Base-by-base conservation (phyloP, 192 early-diverging fungal genomes). In the Umbelopsis ramanniana region DNA sequence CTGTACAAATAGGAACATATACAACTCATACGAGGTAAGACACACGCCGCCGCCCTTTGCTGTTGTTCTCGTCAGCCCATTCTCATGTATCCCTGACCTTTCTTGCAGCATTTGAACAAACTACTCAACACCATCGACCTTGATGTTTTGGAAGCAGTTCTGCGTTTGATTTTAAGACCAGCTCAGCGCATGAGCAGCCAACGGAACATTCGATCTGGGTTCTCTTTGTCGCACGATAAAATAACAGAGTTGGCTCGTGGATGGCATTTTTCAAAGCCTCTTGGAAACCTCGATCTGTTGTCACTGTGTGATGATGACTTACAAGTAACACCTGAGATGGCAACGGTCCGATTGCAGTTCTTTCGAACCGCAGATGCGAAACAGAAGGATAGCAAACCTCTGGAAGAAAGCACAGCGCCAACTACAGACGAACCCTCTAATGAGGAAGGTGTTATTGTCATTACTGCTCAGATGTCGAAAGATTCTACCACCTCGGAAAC, bases 1-100 rank as follows among this genome's bases (percentile, higher is more conserved):
- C 77, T 96, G 94, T 73, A 95, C 96, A 52, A 98, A 96, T 75
- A 87, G 98, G 50, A 95, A 93, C 70, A 81, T 98, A 26, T 99
- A 98, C 79, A 93, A 88, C 68, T 97, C 95, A 15, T 94, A 89
- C 67, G 94, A 96, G 84, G 94, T 96, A 81, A 75, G 45, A 48
- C 40, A 46, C 7, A 37, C n/a, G n/a, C n/a, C n/a, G n/a, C n/a
- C n/a, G n/a, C n/a, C 29, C 1, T 3, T n/a, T 46, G n/a, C 23
- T 70, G 14, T 29, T 29, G 6, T 26, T 22, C 24, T 24, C 1
- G 67, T 35, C 67, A 14, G 0, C 50, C 26, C 22, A 54, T 1
- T 29, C 29, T 37, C 26, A 29, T 35, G 40, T 37, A 17, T 19
- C 33, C 15, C 57, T 63, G 22, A 47, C 21, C 17, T 55, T 52